Conservation (phyloP, 2,329 filamentous ascomycete species). For the Chalara sp. region DNA sequence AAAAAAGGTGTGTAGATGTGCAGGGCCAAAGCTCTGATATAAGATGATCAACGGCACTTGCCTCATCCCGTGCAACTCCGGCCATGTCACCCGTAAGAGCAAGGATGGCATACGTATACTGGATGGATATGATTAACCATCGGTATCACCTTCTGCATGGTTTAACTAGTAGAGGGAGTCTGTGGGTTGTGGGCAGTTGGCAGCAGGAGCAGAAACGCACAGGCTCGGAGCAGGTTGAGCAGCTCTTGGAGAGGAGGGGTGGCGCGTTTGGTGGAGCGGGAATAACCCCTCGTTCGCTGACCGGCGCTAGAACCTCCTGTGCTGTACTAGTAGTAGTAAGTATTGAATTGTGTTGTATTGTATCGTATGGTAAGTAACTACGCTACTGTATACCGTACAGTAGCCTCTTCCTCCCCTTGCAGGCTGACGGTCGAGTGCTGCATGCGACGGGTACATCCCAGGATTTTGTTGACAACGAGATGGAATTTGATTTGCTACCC, state of each 20-base stretch:
- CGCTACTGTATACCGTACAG: too few relatives aligned
- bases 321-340: not conserved
- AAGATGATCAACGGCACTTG: not conserved
- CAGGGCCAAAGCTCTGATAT: not conserved
- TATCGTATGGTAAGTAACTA: too few relatives aligned
- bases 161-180: not conserved
- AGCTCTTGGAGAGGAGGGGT: not conserved
- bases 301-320: not conserved
- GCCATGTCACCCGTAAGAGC: not conserved
- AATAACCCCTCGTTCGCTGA: not conserved
- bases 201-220: not conserved
- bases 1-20: not conserved
- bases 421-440: too few relatives aligned
- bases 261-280: not conserved
- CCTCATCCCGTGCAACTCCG: not conserved
- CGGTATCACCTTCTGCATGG: not conserved
- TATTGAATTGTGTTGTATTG: too few relatives aligned
- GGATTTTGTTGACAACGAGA: too few relatives aligned
- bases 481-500: too few relatives aligned
- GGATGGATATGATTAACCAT: too few relatives aligned
- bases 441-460: too few relatives aligned
- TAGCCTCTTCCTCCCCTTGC: too few relatives aligned
- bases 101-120: not conserved
- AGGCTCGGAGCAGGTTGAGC: not conserved
- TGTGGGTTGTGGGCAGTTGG: not conserved